Base-by-base conservation (phyloP, 1,284 basidiomycete genomes). In the Puccinia novopanici region DNA sequence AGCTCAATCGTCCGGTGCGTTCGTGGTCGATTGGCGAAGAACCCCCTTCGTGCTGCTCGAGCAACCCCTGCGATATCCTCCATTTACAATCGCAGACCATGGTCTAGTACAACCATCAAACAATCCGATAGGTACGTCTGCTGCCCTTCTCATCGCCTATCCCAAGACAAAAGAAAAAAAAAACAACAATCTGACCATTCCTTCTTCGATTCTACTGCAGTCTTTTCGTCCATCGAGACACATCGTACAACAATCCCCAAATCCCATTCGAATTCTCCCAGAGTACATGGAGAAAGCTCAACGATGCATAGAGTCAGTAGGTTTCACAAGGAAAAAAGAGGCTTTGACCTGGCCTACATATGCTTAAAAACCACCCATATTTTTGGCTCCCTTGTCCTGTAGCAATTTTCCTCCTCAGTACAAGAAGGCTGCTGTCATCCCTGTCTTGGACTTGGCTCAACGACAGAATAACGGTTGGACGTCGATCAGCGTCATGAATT, bases 401-500 rank as follows among this genome's bases (percentile, higher is more conserved):
- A 78, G 75, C 54, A 91, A 91, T 84, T 99, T 99, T 88, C 96
- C 96, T 5, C 89, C 92, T 72, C 96, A 99, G 87, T 98, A 98
- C 90, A 96, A 95, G 89, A 98, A 98, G 87, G 87, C 87, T 0
- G 97, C 97, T 48, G 92, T 95, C 84, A 98, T 99, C 85, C 96
- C 97, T 59, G 89, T 99, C 52, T 91, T 99, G 81, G 95, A 99
- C 87, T 89, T 99, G 61, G 96, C 92, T 1, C 97, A 99, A 88
- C 90, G 94, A 83, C 97, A 99, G 87, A 98, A 99, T 88, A 93
- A 94, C 84, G 95, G 94, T 84, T 99, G 94, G 94, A 96, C 95
- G n/a, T 94, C 92, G 85, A 96, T 99, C 84, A 93, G 92, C 84
- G 95, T 96, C 82, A 99, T 99, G 96, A 98, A 99, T 88, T 93